Evolutionary conservation across 1,284 basidiomycete species (phyloP).

Genomic region (Caloboletus firmus): DNA sequence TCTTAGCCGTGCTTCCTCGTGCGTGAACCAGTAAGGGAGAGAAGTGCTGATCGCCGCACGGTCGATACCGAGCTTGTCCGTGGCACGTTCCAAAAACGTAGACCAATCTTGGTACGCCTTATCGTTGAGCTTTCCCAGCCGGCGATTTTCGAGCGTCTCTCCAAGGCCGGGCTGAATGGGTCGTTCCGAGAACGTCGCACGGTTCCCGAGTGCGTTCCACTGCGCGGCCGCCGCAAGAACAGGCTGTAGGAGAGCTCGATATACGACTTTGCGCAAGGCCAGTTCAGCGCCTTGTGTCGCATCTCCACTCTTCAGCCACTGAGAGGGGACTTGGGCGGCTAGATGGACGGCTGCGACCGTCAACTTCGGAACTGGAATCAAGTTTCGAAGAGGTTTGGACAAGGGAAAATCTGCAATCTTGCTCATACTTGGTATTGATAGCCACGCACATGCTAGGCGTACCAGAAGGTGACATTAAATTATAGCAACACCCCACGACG

Average conservation of each 20-base stretch:
- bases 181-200: constrained; percentile 2
- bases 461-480: constrained; percentile 47
- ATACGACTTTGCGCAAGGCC: constrained; percentile 62
- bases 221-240: constrained; percentile 13
- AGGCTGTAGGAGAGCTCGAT: constrained; percentile 54
- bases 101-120: constrained; percentile 48
- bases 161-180: constrained; percentile 30
- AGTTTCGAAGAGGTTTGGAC: constrained; percentile 29
- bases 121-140: constrained; percentile 49
- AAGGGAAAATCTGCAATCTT: constrained; percentile 43
- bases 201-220: neutral
- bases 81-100: constrained; percentile 42
- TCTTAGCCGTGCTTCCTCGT: constrained; percentile 23
- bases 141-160: constrained; percentile 40
- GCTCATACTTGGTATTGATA: constrained; percentile 6
- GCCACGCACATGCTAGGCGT: constrained; percentile 10
- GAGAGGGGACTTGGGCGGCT: constrained; percentile 48
- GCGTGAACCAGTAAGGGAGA: constrained; percentile 28
- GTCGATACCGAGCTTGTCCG: constrained; percentile 39
- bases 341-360: constrained; percentile 53
- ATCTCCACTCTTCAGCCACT: constrained; percentile 38
- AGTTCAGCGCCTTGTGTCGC: constrained; percentile 37
- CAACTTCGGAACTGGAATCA: constrained; percentile 23
- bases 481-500: constrained; percentile 55
- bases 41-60: constrained; percentile 23